These are phyloP conservation scores for Colletotrichum agaves DNA, from an alignment of 2,329 filamentous ascomycete species.

Conservation along the genomic window DNA sequence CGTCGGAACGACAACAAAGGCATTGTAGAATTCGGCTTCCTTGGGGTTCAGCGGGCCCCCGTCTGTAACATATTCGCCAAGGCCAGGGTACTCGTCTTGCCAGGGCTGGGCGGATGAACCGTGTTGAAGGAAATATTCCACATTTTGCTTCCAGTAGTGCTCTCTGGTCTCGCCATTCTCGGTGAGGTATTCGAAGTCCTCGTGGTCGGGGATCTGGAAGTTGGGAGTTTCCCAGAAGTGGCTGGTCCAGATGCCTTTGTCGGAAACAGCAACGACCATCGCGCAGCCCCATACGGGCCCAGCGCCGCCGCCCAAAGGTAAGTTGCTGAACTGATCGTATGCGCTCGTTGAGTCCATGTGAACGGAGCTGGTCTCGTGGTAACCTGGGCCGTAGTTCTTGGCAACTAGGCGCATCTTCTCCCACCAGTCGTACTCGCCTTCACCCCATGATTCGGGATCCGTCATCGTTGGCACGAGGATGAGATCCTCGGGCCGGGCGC, in stretches of 20 bases:
- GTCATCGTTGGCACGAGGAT: conserved; percentile 20
- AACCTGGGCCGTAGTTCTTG: conserved; percentile 29
- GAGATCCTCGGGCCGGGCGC: conserved; percentile 22
- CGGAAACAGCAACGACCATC: conserved; percentile 27
- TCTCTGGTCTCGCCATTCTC: neutral
- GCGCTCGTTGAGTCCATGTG: conserved; percentile 17
- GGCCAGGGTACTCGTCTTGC: conserved; percentile 11
- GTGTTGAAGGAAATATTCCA: conserved; percentile 19
- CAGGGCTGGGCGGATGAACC: neutral
- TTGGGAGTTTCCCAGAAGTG: conserved; percentile 38
- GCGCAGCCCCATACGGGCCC: conserved; percentile 38
- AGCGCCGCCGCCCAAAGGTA: conserved; percentile 28
- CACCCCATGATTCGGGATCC: conserved; percentile 20
- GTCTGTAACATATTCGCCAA: neutral
- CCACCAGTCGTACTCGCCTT: conserved; percentile 33
- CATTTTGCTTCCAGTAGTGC: conserved; percentile 25
- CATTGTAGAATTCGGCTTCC: conserved; percentile 20
- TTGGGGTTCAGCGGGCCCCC: conserved; percentile 15
- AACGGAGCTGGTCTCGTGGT: neutral
- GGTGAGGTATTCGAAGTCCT: neutral
- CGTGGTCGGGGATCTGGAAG: conserved; percentile 8
- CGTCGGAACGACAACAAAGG: conserved; percentile 21
- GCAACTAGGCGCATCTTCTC: conserved; percentile 33
- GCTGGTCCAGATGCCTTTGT: conserved; percentile 33
- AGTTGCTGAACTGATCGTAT: conserved; percentile 11